These are phyloP conservation scores for Papilionanthe hybrid DNA, from an alignment of 116 monocot species.

Conservation along the genomic window DNA sequence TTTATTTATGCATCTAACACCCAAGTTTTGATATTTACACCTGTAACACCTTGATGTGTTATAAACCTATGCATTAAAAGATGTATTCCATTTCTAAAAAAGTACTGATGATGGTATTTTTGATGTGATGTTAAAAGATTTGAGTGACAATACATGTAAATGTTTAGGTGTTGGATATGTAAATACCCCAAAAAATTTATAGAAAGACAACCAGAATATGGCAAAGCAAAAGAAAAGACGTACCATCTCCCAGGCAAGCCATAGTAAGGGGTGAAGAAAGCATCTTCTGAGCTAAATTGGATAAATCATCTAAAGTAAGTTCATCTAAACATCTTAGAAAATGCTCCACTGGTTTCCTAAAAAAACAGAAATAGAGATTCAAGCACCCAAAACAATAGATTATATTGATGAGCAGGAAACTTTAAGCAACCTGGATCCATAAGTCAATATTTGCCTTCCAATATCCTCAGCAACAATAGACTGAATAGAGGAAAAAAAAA, in stretches of 20 bases:
- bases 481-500: conserved; percentile 19
- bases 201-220: background rate
- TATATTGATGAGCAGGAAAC: background rate
- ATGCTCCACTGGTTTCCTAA: conserved; percentile 76
- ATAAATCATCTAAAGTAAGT: conserved; percentile 53
- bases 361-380: conserved; percentile 10
- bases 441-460: conserved; percentile 77
- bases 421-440: conserved; percentile 49
- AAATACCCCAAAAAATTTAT: too few species aligned
- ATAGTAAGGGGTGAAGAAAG: conserved; percentile 66
- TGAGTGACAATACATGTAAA: too few species aligned
- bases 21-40: too few species aligned
- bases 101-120: too few species aligned
- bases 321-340: conserved; percentile 65
- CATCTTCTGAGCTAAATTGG: conserved; percentile 40
- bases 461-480: conserved; percentile 66
- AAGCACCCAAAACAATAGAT: background rate
- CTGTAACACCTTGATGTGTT: too few species aligned
- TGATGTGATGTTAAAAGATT: too few species aligned
- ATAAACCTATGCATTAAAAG: too few species aligned
- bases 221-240: conserved; percentile 6
- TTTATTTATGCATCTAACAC: too few species aligned
- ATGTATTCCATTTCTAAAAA: too few species aligned
- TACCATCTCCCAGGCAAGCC: conserved; percentile 70
- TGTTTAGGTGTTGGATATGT: too few species aligned